A percentile compares a stretch with the other conserved stretches of the same genome.
phyloP scores from a whole-genome alignment of 257 asterid genomes.

The Fraxinus pennsylvanica region DNA sequence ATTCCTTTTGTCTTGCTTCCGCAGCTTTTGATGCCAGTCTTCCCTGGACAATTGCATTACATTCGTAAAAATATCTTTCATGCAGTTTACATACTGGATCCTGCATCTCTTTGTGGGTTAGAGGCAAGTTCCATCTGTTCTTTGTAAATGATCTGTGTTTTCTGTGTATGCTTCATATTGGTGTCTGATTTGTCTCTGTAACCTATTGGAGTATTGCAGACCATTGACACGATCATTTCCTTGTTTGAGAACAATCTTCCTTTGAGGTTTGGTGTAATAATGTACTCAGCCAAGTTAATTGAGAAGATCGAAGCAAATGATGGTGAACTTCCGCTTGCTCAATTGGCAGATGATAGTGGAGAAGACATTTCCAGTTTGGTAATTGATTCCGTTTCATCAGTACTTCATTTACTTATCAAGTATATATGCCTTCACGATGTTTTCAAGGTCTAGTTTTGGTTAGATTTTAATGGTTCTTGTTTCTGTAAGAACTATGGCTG shows the following conservation, averaged over 20 bases:
- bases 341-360: constrained; percentile 44
- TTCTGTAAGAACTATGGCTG: constrained; percentile 8
- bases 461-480: not conserved
- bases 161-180: constrained; percentile 27
- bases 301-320: constrained; percentile 66
- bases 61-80: constrained; percentile 94
- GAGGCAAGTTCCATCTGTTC: constrained; percentile 59
- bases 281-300: constrained; percentile 71
- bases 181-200: constrained; percentile 25
- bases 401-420: constrained; percentile 16
- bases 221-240: constrained; percentile 70
- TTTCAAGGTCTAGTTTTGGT: not conserved
- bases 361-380: constrained; percentile 90
- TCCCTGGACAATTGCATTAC: constrained; percentile 97
- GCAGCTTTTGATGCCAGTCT: constrained; percentile 97
- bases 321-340: constrained; percentile 62
- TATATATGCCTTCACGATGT: not conserved
- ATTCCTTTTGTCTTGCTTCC: constrained; percentile 22
- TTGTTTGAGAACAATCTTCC: constrained; percentile 86
- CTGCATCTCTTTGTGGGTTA: constrained; percentile 81
- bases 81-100: constrained; percentile 89
- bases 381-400: constrained; percentile 29
- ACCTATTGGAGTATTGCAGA: constrained; percentile 51
- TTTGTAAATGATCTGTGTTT: constrained; percentile 5
- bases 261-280: constrained; percentile 89